phyloP scores from a whole-genome alignment of 805 yeast species.

The Candida hispaniensis region DNA sequence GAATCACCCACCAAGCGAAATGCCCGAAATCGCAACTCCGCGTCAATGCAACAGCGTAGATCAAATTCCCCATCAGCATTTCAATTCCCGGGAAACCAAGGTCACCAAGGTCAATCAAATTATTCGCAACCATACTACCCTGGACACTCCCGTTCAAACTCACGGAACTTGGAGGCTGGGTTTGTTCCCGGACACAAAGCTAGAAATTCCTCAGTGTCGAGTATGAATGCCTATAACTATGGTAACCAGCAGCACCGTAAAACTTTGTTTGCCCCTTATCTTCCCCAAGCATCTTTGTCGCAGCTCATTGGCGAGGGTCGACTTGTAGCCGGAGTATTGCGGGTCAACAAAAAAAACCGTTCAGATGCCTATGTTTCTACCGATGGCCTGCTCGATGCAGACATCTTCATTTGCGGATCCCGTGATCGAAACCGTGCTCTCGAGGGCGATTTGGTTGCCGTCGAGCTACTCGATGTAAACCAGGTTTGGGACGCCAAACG shows the following conservation, averaged over 20 bases:
- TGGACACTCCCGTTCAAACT: slow-evolving; percentile 41
- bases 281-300: slow-evolving; percentile 88
- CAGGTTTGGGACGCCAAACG: slow-evolving; percentile 96
- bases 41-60: slow-evolving; percentile 9
- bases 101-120: slow-evolving; percentile 22
- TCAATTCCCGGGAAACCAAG: slow-evolving; percentile 46
- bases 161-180: slow-evolving; percentile 23
- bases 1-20: slow-evolving; percentile 14
- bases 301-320: slow-evolving; percentile 82
- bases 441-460: slow-evolving; percentile 94
- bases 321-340: slow-evolving; percentile 79
- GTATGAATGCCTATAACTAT: slow-evolving; percentile 27
- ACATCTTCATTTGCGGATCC: slow-evolving; percentile 94
- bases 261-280: slow-evolving; percentile 88
- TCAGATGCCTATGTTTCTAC: slow-evolving; percentile 98
- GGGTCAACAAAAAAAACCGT: slow-evolving; percentile 92
- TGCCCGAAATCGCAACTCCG: slow-evolving; percentile 3
- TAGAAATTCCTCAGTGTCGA: slow-evolving; percentile 45
- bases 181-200: slow-evolving; percentile 75
- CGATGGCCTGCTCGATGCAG: slow-evolving; percentile 91
- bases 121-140: slow-evolving; percentile 31
- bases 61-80: slow-evolving; percentile 35
- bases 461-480: slow-evolving; percentile 86
- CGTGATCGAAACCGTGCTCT: slow-evolving; percentile 96
- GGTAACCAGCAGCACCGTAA: slow-evolving; percentile 33